A percentile compares a stretch with the other conserved stretches of the same genome.
phyloP scores from a whole-genome alignment of 768 basidiomycete genomes.

The Mycena vitilis region DNA sequence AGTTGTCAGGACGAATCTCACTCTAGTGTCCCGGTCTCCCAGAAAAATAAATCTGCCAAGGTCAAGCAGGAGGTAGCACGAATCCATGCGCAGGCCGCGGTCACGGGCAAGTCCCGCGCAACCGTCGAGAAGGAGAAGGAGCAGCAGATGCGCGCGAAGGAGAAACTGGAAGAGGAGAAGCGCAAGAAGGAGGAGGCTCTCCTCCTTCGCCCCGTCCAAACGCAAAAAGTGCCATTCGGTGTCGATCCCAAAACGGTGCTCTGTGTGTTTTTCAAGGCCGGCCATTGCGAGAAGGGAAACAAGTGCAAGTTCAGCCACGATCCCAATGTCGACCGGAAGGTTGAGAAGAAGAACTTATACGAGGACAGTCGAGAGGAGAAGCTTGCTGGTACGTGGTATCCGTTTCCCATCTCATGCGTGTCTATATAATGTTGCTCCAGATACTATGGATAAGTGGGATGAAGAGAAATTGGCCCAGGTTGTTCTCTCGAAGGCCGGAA shows the following conservation, averaged over 20 bases:
- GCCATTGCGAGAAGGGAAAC: conserved; percentile 91
- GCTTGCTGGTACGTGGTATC: conserved; percentile 63
- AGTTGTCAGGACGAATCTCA: conserved; percentile 2
- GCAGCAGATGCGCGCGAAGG: conserved; percentile 80
- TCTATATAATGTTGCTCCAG: conserved; percentile 50
- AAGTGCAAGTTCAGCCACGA: conserved; percentile 99
- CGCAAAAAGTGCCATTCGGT: conserved; percentile 92
- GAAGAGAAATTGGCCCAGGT: conserved; percentile 93
- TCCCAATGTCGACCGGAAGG: conserved; percentile 87
- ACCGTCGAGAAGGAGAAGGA: conserved; percentile 88
- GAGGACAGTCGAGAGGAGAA: conserved; percentile 89
- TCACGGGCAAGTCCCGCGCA: conserved; percentile 84
- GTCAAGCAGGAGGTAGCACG: conserved; percentile 87
- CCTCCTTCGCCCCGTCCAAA: conserved; percentile 81
- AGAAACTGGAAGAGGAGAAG: conserved; percentile 84
- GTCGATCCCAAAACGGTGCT: conserved; percentile 96
- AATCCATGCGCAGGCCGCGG: conserved; percentile 81
- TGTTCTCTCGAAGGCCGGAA: conserved; percentile 87
- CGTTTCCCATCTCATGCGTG: conserved; percentile 8
- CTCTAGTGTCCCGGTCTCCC: conserved; percentile 23
- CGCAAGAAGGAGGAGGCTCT: conserved; percentile 87
- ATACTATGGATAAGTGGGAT: conserved; percentile 99
- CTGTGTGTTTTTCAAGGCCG: conserved; percentile 93
- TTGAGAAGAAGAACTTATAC: conserved; percentile 96
- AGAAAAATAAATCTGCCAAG: conserved; percentile 96